Percentiles rank a stretch among this genome's conserved stretches.
Conservation (phyloP, 106 monocot genomes). For the Alisma plantagoaquatica region DNA sequence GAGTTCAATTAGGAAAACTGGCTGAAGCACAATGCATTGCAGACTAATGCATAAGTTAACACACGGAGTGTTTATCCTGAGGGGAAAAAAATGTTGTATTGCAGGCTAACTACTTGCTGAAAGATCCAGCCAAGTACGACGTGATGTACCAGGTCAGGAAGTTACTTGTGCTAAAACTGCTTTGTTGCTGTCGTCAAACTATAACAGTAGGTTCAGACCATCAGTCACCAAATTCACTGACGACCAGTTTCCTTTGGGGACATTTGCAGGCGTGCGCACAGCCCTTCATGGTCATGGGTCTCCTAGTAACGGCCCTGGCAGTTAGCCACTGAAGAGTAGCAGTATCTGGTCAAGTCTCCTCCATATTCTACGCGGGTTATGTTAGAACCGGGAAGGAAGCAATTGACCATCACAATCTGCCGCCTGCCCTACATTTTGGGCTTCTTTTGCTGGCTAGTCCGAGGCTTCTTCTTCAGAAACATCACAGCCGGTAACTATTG, state of each 20-base stretch:
- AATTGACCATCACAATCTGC: not conserved
- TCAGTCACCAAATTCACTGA: no score
- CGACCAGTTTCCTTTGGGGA: not conserved
- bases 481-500: not conserved
- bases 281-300: slow-evolving; percentile 67
- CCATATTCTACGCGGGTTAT: no score
- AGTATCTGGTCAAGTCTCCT: no score
- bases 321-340: slow-evolving; percentile 77
- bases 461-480: not conserved
- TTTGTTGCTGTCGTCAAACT: no score
- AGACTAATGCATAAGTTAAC: no score
- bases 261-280: slow-evolving; percentile 65
- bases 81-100: not conserved
- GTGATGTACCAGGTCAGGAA: slow-evolving; percentile 75
- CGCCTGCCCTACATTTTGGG: not conserved
- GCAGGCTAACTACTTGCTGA: slow-evolving; percentile 79
- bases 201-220: no score
- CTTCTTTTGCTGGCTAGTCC: not conserved
- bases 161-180: not conserved
- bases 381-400: not conserved
- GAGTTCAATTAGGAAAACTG: no score
- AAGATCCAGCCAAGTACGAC: slow-evolving; percentile 81
- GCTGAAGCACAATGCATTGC: no score
- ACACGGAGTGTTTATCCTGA: no score
- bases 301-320: slow-evolving; percentile 75